Base-by-base conservation (phyloP, 345 rosid species). In the Citrus australasica region DNA sequence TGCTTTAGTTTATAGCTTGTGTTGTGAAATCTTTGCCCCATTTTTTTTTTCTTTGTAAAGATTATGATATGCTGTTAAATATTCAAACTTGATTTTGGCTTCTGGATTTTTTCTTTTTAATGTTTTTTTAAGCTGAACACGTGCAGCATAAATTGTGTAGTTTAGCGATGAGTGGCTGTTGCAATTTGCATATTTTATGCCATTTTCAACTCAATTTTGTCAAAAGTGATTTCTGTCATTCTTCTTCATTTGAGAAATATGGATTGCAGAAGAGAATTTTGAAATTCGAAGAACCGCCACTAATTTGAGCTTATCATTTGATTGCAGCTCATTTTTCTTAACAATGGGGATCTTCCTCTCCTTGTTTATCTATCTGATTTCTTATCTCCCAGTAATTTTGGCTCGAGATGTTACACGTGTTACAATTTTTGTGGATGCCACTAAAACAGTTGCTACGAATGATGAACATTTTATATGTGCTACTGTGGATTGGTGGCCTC, bases 401-500 rank as follows among this genome's bases (percentile, higher is more conserved):
- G 88, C 91, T 81, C 86, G 82, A 74, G 89, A 89, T 30, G 82
- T 85, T 79, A 81, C 68, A 48, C 82, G 59, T 73, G 85, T 85
- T 33, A 82, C 85, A 25, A 79, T 96, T 25, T 67, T 79, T 30
- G 84, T 96, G 58, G 86, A 94, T 73, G 98, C 94, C 68, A 82
- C 86, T 38, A 67, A 60, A 65, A 74, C 76, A 65, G 75, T 90
- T 71, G 85, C 94, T 7, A 85, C 87, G 79, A 94, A 88, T 38
- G 98, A 96, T 68, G 94, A 92, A 63, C 86, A 92, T 79, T 96
- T 90, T 76, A 76, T 96, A 21, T 96, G 99, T 80, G 98, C 98
- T 38, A 96, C 99, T 63, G 46, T 96, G 74, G 99, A 96, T 78
- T 96, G 99, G 99, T 96, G 99, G 99, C 99, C 99, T 77, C 98